A percentile compares a stretch with the other conserved stretches of the same genome.
Evolutionary conservation across 805 yeast genomes (phyloP).

Genomic region (Wickerhamiella nectarea): DNA sequence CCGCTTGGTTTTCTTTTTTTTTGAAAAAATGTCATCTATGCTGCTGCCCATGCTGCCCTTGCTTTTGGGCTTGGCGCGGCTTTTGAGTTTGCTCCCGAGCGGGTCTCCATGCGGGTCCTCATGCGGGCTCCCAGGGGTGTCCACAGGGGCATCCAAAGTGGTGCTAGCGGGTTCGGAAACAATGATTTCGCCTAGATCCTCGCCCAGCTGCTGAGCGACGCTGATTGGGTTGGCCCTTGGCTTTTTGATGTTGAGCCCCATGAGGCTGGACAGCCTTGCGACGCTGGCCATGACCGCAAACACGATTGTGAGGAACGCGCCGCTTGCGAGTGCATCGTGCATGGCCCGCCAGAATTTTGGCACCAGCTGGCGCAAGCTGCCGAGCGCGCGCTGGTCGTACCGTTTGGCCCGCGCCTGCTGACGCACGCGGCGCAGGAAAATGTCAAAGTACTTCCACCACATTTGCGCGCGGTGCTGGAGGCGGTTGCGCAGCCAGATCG

Average conservation of each 20-base stretch:
- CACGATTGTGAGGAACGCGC: slow-evolving; percentile 66
- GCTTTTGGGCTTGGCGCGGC: background rate
- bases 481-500: slow-evolving; percentile 54
- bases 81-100: background rate
- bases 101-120: too few species aligned
- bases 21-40: slow-evolving; percentile 12
- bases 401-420: slow-evolving; percentile 14
- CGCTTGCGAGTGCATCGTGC: slow-evolving; percentile 54
- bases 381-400: slow-evolving; percentile 11
- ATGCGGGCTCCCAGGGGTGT: too few species aligned
- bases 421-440: slow-evolving; percentile 38
- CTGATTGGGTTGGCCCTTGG: background rate
- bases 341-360: slow-evolving; percentile 45
- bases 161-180: too few species aligned
- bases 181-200: background rate
- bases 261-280: slow-evolving; percentile 31
- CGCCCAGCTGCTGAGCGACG: slow-evolving; percentile 7
- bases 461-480: slow-evolving; percentile 60
- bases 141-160: too few species aligned
- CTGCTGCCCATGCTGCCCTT: too few species aligned
- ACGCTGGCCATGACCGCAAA: slow-evolving; percentile 48
- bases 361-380: slow-evolving; percentile 29
- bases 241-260: slow-evolving; percentile 4
- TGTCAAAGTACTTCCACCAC: slow-evolving; percentile 67
- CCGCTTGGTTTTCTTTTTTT: background rate